Base-by-base conservation (phyloP, 2,329 filamentous ascomycete species). In the Fusarium austroafricanum region DNA sequence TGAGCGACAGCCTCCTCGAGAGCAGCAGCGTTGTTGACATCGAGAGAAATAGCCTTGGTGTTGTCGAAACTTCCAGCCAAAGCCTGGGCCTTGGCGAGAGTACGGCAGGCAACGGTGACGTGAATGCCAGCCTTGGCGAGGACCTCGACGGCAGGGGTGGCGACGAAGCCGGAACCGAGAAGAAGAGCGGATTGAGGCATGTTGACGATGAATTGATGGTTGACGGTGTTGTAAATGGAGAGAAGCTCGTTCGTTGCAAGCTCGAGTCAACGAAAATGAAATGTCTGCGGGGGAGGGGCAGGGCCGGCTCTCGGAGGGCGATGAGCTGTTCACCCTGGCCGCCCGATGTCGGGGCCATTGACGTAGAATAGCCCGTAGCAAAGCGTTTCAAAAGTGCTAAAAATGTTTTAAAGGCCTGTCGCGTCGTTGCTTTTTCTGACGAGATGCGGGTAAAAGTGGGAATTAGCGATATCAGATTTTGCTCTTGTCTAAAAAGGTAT, bases 1-100 rank as follows among this genome's bases (percentile, higher is more conserved):
- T 96, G 89, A 76, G 86, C 89, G 61, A 97, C 87, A 76, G 89
- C 93, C 53, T 89, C 88, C 75, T 97, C 94, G 61, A 98, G 89
- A 33, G 92, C 93, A 59, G 84, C 80, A 49, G 86, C 87, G 79
- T 97, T 84, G 76, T 82, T 90, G 71, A 97, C 95, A 78, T 98
- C 93, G 77, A 98, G 89, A 56, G 92, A 89, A 81, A 96, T 92
- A 71, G 94, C 87, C 52, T 81, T 86, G 72, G 93, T 88, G 78
- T 92, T 88, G 79, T 89, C 86, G 78, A 95, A 87, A 73, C 90
- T 90, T 65, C 84, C 87, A 44, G 87, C 87, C 68, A 97, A 89
- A 74, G 88, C 88, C 85, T 96, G 83, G 58, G 94, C 93, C 54
- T 83, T 88, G 73, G 90, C 88, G 57, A 97, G 86, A 43, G 92